Base-by-base conservation (phyloP, 257 asterid species). In the Eustoma russellianum region DNA sequence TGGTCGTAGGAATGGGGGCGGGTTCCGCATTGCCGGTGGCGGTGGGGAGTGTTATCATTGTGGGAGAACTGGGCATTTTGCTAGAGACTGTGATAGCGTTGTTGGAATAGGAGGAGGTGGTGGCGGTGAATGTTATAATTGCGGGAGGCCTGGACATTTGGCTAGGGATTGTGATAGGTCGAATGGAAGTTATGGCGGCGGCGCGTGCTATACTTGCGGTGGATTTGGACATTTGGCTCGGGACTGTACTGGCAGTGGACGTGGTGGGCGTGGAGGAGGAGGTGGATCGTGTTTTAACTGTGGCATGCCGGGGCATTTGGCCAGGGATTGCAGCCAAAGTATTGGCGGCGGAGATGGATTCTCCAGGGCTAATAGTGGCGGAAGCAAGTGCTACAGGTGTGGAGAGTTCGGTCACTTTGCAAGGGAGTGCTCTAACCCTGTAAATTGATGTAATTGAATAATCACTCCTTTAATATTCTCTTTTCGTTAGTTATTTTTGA, bases 321-420 rank as follows among this genome's bases (percentile, higher is more conserved):
- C 93, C 2, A 70, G 82, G 71, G 93, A 84, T 30, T 88, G 96
- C 56, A 74, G 75, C 9, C 58, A 74, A 62, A 77, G 59, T n/a
- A 16, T 62, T 50, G 46, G 71, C 16, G 53, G 68, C 9, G 79
- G 82, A 3, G 70, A 67, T 24, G 70, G 83, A 15, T 60, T 34
- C 64, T 77, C 79, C 13, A 77, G 85, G 74, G 69, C 62, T 16
- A 70, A 66, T 5, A 64, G 46, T 1, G 67, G 70, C 1, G 65
- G 79, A 44, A 74, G 62, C 49, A 55, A 55, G 18, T 83, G 96
- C 55, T 87, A 56, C 73, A 70, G 55, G 72, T 87, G 96, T 56
- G 93, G 96, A 33, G 85, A 70, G 63, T 10, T 76, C 7, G 94
- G 96, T 8, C 96, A 87, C 62, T 71, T 83, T 46, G 89, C 87